phyloP scores from a whole-genome alignment of 2,329 filamentous ascomycete genomes.

The Stagonosporopsis rhizophila region DNA sequence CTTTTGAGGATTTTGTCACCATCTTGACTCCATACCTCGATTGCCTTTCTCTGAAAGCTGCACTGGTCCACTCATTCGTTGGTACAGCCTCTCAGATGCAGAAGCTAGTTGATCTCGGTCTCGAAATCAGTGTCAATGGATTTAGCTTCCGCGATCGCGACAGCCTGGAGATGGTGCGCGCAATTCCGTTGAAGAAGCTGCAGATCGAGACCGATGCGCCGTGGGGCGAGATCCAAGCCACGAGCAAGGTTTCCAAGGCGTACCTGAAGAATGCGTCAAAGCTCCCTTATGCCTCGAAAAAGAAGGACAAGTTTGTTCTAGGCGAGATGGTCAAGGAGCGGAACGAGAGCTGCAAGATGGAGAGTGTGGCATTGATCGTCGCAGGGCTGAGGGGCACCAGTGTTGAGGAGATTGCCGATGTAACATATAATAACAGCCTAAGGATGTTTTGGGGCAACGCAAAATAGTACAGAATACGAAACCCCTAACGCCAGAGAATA shows the following conservation, averaged over 20 bases:
- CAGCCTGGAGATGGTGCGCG: constrained; percentile 53
- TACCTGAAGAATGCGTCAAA: constrained; percentile 52
- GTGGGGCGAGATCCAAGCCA: constrained; percentile 55
- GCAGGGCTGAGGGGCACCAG: constrained; percentile 56
- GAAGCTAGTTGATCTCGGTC: constrained; percentile 46
- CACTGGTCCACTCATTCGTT: constrained; percentile 53
- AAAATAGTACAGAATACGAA: background rate
- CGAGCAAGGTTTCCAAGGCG: constrained; percentile 49
- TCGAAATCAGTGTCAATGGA: constrained; percentile 59
- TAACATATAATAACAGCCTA: constrained; percentile 49
- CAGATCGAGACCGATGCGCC: constrained; percentile 60
- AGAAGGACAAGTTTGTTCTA: constrained; percentile 58
- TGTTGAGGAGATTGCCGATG: constrained; percentile 54
- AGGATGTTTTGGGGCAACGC: constrained; percentile 19
- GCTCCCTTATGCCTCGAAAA: constrained; percentile 52
- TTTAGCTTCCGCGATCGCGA: constrained; percentile 54
- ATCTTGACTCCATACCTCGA: constrained; percentile 52
- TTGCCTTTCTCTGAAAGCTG: constrained; percentile 43
- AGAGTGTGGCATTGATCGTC: constrained; percentile 56
- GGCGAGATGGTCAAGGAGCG: constrained; percentile 59
- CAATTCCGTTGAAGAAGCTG: constrained; percentile 51
- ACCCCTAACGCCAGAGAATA: background rate
- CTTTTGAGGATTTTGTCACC: constrained; percentile 54
- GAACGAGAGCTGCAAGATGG: constrained; percentile 60
- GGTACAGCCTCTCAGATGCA: constrained; percentile 53